Base-by-base conservation (phyloP, 257 asterid species). In the Solanum acaule region DNA sequence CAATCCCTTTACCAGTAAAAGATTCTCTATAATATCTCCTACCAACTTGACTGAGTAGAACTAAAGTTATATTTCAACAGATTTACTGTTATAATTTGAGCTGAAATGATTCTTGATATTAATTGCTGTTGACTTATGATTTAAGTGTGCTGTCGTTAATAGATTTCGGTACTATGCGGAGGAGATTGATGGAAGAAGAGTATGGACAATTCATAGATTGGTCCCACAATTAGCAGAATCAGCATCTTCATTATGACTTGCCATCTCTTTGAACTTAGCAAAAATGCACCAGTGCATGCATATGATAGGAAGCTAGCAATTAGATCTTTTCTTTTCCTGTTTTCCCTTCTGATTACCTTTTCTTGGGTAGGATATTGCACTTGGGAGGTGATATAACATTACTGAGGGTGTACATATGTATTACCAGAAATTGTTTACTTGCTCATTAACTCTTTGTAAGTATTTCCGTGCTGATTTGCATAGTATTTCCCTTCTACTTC, bases 131-230 rank as follows among this genome's bases (percentile, higher is more conserved):
- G 4, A 82, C 70, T 29, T 49, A 29, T 49, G 86, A 38, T 29
- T 33, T 31, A 82, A 82, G 4, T 11, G 6, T 49, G 71, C 12
- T 81, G 37, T 29, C 31, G 6, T 90, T 77, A 44, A 75, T 92
- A 93, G 98, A 95, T 87, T 92, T 86, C 89, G 93, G 25, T 94
- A 94, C 87, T 81, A 79, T 49, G 93, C 90, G 1, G 89, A 86
- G 81, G 92, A 83, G 44, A 63, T 82, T 7, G 91, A 90, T 56
- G 98, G 93, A 83, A 91, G 81, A 79, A 89, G 88, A 89, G 88
- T 49, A 16, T 94, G 96, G 98, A 91, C 90, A 93, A 88, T 93
- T 18, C 94, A 91, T 61, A 92, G 94, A 90, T 61, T 94, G 90
- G 92, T 95, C 86, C 96, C 98, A 46, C 92, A 91, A 91, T 94